Conservation (phyloP, 2,329 filamentous ascomycete genomes). For the Penicillium decumbens region DNA sequence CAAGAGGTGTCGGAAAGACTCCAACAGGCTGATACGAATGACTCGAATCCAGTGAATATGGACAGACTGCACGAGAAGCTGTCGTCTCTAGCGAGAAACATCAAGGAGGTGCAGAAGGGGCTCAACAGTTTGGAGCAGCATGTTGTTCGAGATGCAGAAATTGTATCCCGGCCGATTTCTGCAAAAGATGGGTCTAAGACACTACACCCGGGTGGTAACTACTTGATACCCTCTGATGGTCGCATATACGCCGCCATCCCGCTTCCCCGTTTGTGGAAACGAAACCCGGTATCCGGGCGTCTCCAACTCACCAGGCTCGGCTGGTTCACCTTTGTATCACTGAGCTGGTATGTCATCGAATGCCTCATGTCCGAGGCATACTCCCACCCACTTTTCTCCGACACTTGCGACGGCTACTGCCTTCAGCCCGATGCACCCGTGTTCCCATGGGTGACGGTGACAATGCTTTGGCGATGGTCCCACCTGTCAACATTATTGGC, state of each 20-base stretch:
- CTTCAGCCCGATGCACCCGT: conserved; percentile 50
- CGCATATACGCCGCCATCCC: conserved; percentile 32
- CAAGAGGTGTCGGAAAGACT: conserved; percentile 27
- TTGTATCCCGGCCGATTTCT: conserved; percentile 14
- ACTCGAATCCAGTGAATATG: conserved; percentile 27
- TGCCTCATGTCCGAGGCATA: conserved; percentile 48
- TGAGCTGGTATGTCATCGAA: conserved; percentile 50
- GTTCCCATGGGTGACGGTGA: conserved; percentile 54
- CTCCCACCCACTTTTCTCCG: conserved; percentile 49
- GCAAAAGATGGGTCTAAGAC: conserved; percentile 9
- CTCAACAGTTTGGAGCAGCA: conserved; percentile 38
- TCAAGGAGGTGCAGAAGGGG: conserved; percentile 40
- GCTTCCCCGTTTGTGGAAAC: conserved; percentile 36
- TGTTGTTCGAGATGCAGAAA: conserved; percentile 26
- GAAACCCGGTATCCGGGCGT: conserved; percentile 25
- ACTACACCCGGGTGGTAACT: conserved; percentile 13
- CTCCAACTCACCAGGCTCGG: conserved; percentile 37
- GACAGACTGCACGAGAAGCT: conserved; percentile 40
- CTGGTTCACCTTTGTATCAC: conserved; percentile 38
- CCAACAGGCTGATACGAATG: conserved; percentile 16
- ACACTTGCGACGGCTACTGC: conserved; percentile 48
- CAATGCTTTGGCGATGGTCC: conserved; percentile 49
- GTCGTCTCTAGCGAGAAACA: conserved; percentile 37
- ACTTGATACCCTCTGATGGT: conserved; percentile 16
- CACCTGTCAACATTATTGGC: conserved; percentile 31